Conservation (phyloP, 495 filamentous ascomycete species). For the Pseudomonodictys pantanalensis region DNA sequence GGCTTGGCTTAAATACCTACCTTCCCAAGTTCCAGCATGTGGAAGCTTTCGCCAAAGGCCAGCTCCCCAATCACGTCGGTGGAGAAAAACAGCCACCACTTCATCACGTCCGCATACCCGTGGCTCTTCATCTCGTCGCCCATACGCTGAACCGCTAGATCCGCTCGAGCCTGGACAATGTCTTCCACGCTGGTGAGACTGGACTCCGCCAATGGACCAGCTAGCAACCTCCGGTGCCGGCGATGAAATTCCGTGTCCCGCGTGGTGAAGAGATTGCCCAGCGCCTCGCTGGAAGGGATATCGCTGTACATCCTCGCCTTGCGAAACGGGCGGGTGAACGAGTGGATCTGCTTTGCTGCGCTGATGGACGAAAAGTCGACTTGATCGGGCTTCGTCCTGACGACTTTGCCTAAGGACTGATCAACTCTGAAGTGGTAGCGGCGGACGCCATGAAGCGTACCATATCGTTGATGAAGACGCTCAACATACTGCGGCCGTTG, state of each 20-base stretch:
- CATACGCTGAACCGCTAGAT: neutral
- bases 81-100: constrained; percentile 59
- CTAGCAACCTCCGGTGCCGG: neutral
- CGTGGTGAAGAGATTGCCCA: neutral
- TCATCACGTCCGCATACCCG: constrained; percentile 47
- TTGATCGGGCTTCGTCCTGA: constrained; percentile 1
- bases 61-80: constrained; percentile 56
- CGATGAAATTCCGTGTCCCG: neutral
- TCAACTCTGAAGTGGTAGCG: neutral
- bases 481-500: neutral
- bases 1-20: no score
- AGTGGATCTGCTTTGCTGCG: constrained; percentile 9
- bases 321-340: neutral
- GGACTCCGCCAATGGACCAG: neutral
- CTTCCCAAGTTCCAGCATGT: constrained; percentile 52
- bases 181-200: neutral
- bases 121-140: neutral
- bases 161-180: neutral
- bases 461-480: constrained; percentile 2
- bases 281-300: neutral
- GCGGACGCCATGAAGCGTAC: neutral
- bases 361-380: constrained; percentile 3
- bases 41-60: constrained; percentile 58
- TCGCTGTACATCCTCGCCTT: neutral
- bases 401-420: neutral